Evolutionary conservation across 352 stramenopile species (phyloP).

Genomic region (Phytophthora podocarpi): DNA sequence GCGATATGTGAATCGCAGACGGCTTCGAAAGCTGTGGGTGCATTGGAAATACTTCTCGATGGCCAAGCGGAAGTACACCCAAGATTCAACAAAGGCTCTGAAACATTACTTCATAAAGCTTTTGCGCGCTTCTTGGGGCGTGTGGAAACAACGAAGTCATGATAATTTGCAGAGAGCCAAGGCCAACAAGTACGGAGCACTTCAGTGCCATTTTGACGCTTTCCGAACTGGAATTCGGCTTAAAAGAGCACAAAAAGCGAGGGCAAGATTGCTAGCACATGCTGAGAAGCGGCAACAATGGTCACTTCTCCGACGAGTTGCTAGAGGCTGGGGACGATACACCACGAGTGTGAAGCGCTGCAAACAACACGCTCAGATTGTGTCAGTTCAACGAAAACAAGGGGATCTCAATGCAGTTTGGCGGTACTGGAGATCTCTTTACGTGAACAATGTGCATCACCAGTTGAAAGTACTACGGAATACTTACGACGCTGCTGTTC

Average conservation of each 20-base stretch:
- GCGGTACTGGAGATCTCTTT: slow-evolving; percentile 45
- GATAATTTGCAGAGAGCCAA: slow-evolving; percentile 49
- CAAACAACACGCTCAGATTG: slow-evolving; percentile 13
- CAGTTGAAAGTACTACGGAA: slow-evolving; percentile 24
- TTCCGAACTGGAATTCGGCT: slow-evolving; percentile 45
- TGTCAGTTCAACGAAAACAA: slow-evolving; percentile 28
- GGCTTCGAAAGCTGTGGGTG: slow-evolving; percentile 72
- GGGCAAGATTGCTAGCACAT: slow-evolving; percentile 35
- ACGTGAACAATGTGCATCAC: slow-evolving; percentile 17
- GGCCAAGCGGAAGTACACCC: slow-evolving; percentile 63
- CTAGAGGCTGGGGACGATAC: slow-evolving; percentile 30
- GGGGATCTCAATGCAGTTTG: slow-evolving; percentile 35
- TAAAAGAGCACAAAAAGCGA: slow-evolving; percentile 27
- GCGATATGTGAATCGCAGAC: slow-evolving; percentile 63
- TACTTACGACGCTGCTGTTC: slow-evolving; percentile 15
- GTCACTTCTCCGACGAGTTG: slow-evolving; percentile 15
- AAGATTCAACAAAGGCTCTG: slow-evolving; percentile 70
- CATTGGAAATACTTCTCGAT: slow-evolving; percentile 85
- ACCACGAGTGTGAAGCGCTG: slow-evolving; percentile 25
- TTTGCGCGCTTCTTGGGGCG: slow-evolving; percentile 53
- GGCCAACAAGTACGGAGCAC: slow-evolving; percentile 47
- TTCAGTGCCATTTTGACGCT: slow-evolving; percentile 58
- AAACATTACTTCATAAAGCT: slow-evolving; percentile 84
- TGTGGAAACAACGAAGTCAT: slow-evolving; percentile 50
- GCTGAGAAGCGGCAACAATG: slow-evolving; percentile 30